Evolutionary conservation across 2,329 filamentous ascomycete genomes (phyloP), one percentile per base, ranked within the genome.

Genomic region (Trichoderma brevicompactum): DNA sequence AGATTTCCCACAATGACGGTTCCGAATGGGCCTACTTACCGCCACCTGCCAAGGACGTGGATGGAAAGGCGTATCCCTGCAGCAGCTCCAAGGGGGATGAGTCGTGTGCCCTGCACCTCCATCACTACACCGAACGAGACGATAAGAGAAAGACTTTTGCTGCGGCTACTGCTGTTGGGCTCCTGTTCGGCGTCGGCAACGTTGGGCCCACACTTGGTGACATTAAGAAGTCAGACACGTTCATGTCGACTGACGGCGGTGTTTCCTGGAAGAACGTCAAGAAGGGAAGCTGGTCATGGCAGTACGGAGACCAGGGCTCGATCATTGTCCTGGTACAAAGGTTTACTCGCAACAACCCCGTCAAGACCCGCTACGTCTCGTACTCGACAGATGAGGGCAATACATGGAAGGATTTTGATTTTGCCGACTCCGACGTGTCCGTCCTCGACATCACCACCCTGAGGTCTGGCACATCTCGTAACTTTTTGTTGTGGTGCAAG

Each of bases 1-100:
- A 91, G 81, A 97, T 99, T 73, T 97, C 93, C 0, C 95, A 99
- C 79, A 98, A 97, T 72, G 95, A 99, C 74, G 95, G 94, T 40
- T 91, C 91, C 0, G 87, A 94, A 74, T 99, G 95, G 95, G 83
- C 83, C 34, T 87, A 88, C 68, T 79, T 99, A 9, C 78, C 87
- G 10, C 89, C 92, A n/a, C 94, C 93, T 0, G 73, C 78, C 43
- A 85, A 87, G 70, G 89, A 94, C 70, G 81, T 85, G 0, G 87
- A 95, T 36, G 88, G 87, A 70, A 91, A 94, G 71, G 76, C 81
- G 2, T 96, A 90, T 73, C 77, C 80, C 12, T 98, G 95, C 80
- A 83, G 81, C 56, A 83, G 83, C 67, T 79, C 79, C 28, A 80
- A 81, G 44, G 86, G 88, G 73, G 82, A 78, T 52, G 82, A 87